A percentile compares a stretch with the other conserved stretches of the same genome.
phyloP scores from a whole-genome alignment of 768 basidiomycete genomes.

The Suillus brevipes region DNA sequence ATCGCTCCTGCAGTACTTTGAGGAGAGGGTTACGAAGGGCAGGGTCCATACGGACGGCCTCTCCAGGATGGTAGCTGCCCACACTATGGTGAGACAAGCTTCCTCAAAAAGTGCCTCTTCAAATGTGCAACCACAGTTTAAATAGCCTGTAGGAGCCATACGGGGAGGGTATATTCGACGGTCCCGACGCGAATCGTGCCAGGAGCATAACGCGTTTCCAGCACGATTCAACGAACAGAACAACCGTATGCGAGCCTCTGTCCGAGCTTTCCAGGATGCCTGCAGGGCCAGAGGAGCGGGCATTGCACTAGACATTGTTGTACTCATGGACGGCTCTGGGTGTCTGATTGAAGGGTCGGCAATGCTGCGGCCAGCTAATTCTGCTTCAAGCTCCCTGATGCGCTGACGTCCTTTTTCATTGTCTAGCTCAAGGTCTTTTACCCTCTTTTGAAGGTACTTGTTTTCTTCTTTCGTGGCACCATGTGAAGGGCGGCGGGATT shows the following conservation, averaged over 20 bases:
- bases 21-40: conserved; percentile 80
- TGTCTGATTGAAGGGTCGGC: not conserved
- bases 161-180: conserved; percentile 76
- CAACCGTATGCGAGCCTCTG: conserved; percentile 65
- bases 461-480: conserved; percentile 50
- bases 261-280: conserved; percentile 68
- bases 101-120: conserved; percentile 89
- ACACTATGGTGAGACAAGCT: conserved; percentile 76
- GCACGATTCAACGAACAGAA: conserved; percentile 85
- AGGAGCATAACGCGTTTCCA: conserved; percentile 85
- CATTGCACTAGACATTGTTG: conserved; percentile 24
- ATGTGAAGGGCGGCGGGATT: conserved; percentile 24
- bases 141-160: conserved; percentile 71
- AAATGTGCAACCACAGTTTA: conserved; percentile 85
- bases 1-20: conserved; percentile 67
- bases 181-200: conserved; percentile 88
- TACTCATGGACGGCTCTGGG: conserved; percentile 21
- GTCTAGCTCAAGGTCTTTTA: conserved; percentile 64
- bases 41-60: conserved; percentile 87
- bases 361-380: conserved; percentile 37
- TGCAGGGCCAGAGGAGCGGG: conserved; percentile 46
- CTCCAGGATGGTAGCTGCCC: conserved; percentile 81
- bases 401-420: conserved; percentile 51
- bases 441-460: conserved; percentile 51
- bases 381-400: conserved; percentile 47